Evolutionary conservation across 306 rosid genomes (phyloP), one percentile per base, ranked within the genome.

Genomic region (Gillenia trifoliata): DNA sequence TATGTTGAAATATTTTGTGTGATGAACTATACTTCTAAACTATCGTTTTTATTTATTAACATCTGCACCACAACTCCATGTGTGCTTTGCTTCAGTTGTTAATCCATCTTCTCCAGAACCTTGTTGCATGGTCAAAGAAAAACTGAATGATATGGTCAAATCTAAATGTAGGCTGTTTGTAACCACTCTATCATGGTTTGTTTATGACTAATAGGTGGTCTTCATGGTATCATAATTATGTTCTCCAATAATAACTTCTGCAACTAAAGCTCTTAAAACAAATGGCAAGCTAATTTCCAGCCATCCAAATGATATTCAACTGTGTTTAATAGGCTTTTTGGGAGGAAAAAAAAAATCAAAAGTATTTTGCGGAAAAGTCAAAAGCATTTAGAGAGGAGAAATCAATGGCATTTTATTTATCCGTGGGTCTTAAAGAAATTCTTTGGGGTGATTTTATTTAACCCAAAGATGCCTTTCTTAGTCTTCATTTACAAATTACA

Each of bases 41-140:
- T 30, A 20, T 82, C 62, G 56, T 79, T 78, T 66, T 36, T 66
- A 63, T 72, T 67, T 10, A 54, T 55, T 22, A 34, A 79, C 55
- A 78, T 47, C 15, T 71, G 61, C 79, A 74, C 59, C 78, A 61
- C 63, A 78, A 66, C 71, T 71, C 47, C 79, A 52, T 68, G 70
- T 41, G 65, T 80, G 60, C 43, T 29, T 77, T 31, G 73, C 79
- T 66, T 83, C 86, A 69, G 82, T 68, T 72, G 64, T 16, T 52
- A 78, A 55, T 68, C 78, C 79, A 67, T 66, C 70, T 72, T 73
- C 70, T 77, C 73, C 82, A 29, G 30, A 62, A 81, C 62, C 75
- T 71, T 78, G 83, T n/a, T 77, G 82, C 82, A 64, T 71, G 36
- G 55, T 25, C 4, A 57, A 57, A 28, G 64, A 57, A 25, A n/a